Percentiles rank a stretch among this genome's conserved stretches.
Evolutionary conservation across 176 grass and related monocot genomes (phyloP).

Genomic region (Oryza rufipogon): DNA sequence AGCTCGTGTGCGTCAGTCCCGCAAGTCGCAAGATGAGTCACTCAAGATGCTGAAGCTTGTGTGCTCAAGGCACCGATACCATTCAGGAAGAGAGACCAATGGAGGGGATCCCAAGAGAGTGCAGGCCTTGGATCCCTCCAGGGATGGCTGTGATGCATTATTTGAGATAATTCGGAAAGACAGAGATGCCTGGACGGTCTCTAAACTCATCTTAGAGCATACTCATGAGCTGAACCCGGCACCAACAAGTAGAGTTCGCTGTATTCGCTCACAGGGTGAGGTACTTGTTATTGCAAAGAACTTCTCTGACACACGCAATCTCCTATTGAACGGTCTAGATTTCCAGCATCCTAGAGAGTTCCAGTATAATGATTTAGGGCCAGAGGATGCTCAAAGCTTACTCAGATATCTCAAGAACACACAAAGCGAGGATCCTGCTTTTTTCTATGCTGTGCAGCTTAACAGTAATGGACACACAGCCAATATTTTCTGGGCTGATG

Average conservation of each 20-base stretch:
- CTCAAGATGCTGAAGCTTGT: constrained; percentile 99
- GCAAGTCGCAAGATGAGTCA: constrained; percentile 82
- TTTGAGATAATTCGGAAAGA: constrained; percentile 96
- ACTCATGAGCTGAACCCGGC: constrained; percentile 69
- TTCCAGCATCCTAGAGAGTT: constrained; percentile 58
- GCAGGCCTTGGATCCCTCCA: constrained; percentile 48
- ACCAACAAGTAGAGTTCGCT: constrained; percentile 68
- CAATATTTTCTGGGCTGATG: constrained; percentile 94
- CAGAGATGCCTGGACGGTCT: constrained; percentile 70
- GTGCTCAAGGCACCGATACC: constrained; percentile 90
- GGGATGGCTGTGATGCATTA: constrained; percentile 76
- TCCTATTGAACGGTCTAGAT: constrained; percentile 74
- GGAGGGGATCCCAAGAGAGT: constrained; percentile 62
- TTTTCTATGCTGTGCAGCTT: constrained; percentile 78
- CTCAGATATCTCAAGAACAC: constrained; percentile 76
- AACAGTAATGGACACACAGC: constrained; percentile 59
- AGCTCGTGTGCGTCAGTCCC: constrained; percentile 83
- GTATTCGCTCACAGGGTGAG: constrained; percentile 92
- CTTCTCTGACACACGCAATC: constrained; percentile 89
- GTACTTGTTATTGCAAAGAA: constrained; percentile 96
- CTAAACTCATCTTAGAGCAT: constrained; percentile 90
- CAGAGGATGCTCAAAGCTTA: constrained; percentile 77
- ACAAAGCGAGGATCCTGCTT: constrained; percentile 70
- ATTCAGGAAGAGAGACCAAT: constrained; percentile 71
- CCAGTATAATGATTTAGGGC: constrained; percentile 80